These are phyloP conservation scores for Nicotiana paniculata DNA, from an alignment of 257 asterid genomes.

Conservation along the genomic window DNA sequence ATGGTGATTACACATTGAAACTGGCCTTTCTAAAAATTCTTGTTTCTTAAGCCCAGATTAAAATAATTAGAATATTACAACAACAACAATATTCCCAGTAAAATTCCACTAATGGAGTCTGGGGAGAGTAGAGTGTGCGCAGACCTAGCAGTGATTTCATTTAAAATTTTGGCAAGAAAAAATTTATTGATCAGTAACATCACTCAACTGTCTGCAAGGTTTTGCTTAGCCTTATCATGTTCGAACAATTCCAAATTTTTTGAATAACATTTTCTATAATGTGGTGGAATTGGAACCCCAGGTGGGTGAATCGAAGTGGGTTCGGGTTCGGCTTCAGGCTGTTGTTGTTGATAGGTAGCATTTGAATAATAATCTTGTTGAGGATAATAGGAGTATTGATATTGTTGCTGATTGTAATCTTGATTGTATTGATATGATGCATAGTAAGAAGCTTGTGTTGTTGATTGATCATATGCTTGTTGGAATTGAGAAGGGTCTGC, in stretches of 20 bases:
- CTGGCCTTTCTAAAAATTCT: too few relatives aligned
- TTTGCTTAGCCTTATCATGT: not conserved
- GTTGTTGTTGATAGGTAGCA: slow-evolving; percentile 29
- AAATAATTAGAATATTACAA: too few relatives aligned
- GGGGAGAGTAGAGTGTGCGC: too few relatives aligned
- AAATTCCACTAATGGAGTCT: too few relatives aligned
- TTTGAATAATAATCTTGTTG: not conserved
- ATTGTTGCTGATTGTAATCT: slow-evolving; percentile 15
- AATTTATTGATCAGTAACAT: not conserved
- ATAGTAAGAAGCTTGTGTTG: slow-evolving; percentile 17
- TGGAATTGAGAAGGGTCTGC: slow-evolving; percentile 26
- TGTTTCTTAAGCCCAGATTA: too few relatives aligned
- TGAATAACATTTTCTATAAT: not conserved
- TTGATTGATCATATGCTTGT: slow-evolving; percentile 17
- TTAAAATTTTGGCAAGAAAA: not conserved
- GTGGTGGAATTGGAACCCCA: slow-evolving; percentile 31
- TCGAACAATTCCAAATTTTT: not conserved
- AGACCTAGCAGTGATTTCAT: not conserved
- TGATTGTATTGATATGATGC: not conserved
- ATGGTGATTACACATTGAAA: too few relatives aligned
- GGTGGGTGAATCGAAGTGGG: slow-evolving; percentile 42
- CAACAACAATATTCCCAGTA: too few relatives aligned
- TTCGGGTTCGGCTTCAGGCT: slow-evolving; percentile 30
- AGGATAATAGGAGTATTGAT: slow-evolving; percentile 19
- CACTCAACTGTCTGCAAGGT: not conserved